Evolutionary conservation across 768 basidiomycete genomes (phyloP).

Genomic region (Termitomyces heimii): DNA sequence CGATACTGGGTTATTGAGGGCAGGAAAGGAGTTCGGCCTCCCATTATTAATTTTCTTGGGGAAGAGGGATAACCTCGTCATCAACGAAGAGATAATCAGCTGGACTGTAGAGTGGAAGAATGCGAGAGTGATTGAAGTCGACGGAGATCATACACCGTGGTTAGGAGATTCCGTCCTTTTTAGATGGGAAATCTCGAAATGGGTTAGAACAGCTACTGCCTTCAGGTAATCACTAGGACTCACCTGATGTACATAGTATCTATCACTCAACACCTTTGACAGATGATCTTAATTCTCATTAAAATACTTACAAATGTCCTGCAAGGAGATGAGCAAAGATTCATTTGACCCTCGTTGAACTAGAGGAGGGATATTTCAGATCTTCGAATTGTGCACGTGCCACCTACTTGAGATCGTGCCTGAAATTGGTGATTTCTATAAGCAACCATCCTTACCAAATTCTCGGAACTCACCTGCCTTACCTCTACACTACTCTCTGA

Average conservation of each 20-base stretch:
- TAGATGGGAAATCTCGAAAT: constrained; percentile 16
- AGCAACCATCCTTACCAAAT: background rate
- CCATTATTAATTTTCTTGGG: constrained; percentile 22
- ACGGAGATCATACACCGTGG: constrained; percentile 26
- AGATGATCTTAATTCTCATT: background rate
- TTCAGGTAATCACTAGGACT: constrained; percentile 3
- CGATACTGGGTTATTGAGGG: constrained; percentile 15
- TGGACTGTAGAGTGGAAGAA: constrained; percentile 20
- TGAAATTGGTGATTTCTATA: background rate
- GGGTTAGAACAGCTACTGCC: constrained; percentile 14
- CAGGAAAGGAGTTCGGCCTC: constrained; percentile 17
- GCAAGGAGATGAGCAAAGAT: background rate
- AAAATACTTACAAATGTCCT: background rate
- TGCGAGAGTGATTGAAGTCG: constrained; percentile 17
- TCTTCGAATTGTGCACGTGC: background rate
- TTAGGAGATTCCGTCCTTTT: constrained; percentile 17
- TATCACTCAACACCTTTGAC: background rate
- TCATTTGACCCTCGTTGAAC: no score
- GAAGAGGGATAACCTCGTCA: constrained; percentile 19
- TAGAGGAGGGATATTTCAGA: no score
- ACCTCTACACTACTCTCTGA: background rate
- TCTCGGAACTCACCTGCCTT: background rate
- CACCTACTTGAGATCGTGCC: background rate
- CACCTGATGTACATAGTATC: background rate
- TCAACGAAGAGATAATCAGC: constrained; percentile 16